phyloP scores from a whole-genome alignment of 345 rosid species.

The Aethionema arabicum region DNA sequence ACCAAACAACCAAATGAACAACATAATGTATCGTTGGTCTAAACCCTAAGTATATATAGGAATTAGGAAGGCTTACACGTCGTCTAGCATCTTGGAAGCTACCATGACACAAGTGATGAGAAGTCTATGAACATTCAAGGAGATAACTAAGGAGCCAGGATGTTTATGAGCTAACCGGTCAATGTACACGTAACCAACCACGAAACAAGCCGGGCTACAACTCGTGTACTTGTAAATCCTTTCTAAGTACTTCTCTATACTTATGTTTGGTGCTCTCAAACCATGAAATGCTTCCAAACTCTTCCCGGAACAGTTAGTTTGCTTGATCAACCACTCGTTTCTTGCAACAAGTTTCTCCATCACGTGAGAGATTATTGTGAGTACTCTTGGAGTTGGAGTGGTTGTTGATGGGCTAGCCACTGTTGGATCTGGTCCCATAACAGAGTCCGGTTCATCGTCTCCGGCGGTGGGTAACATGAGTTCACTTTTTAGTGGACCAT shows the following conservation, averaged over 20 bases:
- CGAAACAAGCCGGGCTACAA: constrained; percentile 89
- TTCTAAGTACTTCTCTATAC: constrained; percentile 75
- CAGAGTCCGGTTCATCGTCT: constrained; percentile 31
- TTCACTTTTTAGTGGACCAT: constrained; percentile 33
- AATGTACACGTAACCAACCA: constrained; percentile 75
- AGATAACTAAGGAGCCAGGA: constrained; percentile 68
- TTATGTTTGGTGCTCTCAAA: constrained; percentile 70
- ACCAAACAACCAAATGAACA: too few species aligned
- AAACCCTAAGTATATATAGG: constrained; percentile 1
- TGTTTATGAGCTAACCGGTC: constrained; percentile 73
- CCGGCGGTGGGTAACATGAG: constrained; percentile 34
- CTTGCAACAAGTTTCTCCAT: constrained; percentile 75
- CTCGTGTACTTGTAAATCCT: constrained; percentile 80
- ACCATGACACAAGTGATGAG: constrained; percentile 84
- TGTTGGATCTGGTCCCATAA: constrained; percentile 26
- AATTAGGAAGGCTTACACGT: constrained; percentile 57
- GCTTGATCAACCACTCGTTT: constrained; percentile 56
- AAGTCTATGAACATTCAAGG: constrained; percentile 76
- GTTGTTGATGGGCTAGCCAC: constrained; percentile 39
- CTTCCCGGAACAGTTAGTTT: constrained; percentile 42
- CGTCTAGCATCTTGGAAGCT: constrained; percentile 89
- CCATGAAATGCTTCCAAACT: constrained; percentile 77
- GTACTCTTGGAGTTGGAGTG: constrained; percentile 58
- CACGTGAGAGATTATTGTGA: constrained; percentile 59
- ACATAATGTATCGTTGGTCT: too few species aligned